Evolutionary conservation across 768 basidiomycete genomes (phyloP), one percentile per base, ranked within the genome.

Genomic region (Psilocybe azurescens): DNA sequence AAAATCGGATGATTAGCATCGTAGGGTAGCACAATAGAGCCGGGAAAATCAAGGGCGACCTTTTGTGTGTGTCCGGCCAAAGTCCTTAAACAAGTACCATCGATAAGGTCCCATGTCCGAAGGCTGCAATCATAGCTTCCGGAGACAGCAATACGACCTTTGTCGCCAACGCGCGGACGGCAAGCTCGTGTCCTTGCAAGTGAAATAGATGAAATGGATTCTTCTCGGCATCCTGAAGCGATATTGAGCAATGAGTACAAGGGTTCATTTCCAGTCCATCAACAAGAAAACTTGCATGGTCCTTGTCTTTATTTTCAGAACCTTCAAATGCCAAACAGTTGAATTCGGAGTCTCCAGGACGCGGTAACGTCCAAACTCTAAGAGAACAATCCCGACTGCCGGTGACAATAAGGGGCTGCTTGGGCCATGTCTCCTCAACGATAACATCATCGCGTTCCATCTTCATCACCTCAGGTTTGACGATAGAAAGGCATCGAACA

Each of bases 111-210:
- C 97, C 97, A 98, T 49, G 98, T 89, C 38, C 97, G 89, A 50
- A 98, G 94, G 5, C 89, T 94, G 69, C 90, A 92, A 71, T 99
- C 97, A 73, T 98, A 99, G 72, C 95, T 97, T 36, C 97, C 97
- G 28, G 95, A 96, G 14, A 98, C 93, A 44, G 97, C 83, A 0
- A 91, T 93, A 47, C 93, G 83, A 7, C 95, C 95, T 65, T 83
- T 14, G 94, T 93, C 20, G 95, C 94, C n/a, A 97, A 80, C 5
- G 95, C 94, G 58, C 95, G 86, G 18, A 97, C 94, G 18, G 95
- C 95, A 69, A 93, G 90, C 58, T 90, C 90, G 69, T 99, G 97
- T 0, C 97, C 97, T 70, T 89, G 84, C 1, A 99, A 83, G 66
- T 89, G 86, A 46, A 90, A 78, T 58, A 90, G 83, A 72, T 98